Conservation (phyloP, 768 basidiomycete genomes). For the Suillus spraguei region DNA sequence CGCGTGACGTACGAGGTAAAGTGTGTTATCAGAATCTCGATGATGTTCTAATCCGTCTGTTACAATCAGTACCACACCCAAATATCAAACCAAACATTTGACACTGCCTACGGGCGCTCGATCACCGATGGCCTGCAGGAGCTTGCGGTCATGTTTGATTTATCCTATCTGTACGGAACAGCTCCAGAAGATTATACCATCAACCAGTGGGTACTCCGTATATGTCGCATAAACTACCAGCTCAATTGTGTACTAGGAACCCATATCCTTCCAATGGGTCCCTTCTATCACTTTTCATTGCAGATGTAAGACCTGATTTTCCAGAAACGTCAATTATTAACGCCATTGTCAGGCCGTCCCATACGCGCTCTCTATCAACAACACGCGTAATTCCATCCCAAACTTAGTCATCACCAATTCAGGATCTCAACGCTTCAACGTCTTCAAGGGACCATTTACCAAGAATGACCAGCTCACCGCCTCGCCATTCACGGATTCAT, state of each 20-base stretch:
- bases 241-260: constrained; percentile 37
- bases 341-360: constrained; percentile 47
- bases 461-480: constrained; percentile 81
- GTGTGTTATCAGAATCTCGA: background rate
- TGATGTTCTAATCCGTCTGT: background rate
- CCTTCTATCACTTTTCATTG: constrained; percentile 58
- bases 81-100: constrained; percentile 53
- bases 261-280: constrained; percentile 66
- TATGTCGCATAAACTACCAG: background rate
- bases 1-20: constrained; percentile 72
- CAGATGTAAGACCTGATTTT: constrained; percentile 36
- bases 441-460: constrained; percentile 72
- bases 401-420: constrained; percentile 68
- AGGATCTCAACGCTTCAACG: constrained; percentile 64
- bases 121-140: constrained; percentile 59
- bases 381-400: constrained; percentile 59
- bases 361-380: constrained; percentile 60
- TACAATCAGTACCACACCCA: constrained; percentile 64
- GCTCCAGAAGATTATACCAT: constrained; percentile 80
- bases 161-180: constrained; percentile 64
- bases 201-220: constrained; percentile 44
- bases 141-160: constrained; percentile 60
- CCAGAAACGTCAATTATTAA: constrained; percentile 1
- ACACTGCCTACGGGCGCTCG: constrained; percentile 52
- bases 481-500: constrained; percentile 67